These are phyloP conservation scores for Lipomyces mesembrius DNA, from an alignment of 805 yeast species.

Conservation along the genomic window DNA sequence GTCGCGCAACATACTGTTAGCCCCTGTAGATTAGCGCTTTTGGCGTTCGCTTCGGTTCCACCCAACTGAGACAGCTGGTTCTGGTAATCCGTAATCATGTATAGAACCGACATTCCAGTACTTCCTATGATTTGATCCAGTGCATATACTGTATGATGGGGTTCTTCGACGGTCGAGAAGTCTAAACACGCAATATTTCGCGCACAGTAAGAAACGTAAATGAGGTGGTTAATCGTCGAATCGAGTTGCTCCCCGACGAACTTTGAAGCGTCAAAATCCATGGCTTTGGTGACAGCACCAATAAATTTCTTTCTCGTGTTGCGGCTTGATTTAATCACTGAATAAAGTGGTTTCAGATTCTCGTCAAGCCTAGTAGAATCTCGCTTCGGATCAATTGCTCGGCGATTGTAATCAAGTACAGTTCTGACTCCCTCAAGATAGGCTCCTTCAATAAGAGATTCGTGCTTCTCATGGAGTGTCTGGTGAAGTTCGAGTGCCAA, in stretches of 20 bases:
- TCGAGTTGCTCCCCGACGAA: constrained; percentile 33
- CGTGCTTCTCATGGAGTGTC: constrained; percentile 66
- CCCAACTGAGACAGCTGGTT: background rate
- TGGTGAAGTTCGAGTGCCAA: constrained; percentile 60
- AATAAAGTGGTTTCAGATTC: constrained; percentile 51
- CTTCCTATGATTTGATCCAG: constrained; percentile 52
- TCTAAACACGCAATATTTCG: constrained; percentile 50
- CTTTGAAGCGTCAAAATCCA: constrained; percentile 43
- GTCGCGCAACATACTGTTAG: constrained; percentile 23
- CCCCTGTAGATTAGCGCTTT: constrained; percentile 1
- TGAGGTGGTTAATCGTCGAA: constrained; percentile 37
- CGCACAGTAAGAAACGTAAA: constrained; percentile 47
- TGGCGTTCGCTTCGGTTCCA: background rate
- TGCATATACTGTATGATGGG: constrained; percentile 51
- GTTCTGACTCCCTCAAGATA: constrained; percentile 64
- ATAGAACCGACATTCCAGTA: constrained; percentile 46
- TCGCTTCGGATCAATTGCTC: constrained; percentile 39
- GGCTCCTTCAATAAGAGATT: constrained; percentile 68
- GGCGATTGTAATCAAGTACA: constrained; percentile 55
- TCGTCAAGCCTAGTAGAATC: constrained; percentile 39
- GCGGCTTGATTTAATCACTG: constrained; percentile 51
- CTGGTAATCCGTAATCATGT: constrained; percentile 20
- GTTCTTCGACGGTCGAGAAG: constrained; percentile 57
- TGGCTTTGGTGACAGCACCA: constrained; percentile 44
- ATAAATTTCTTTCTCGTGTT: constrained; percentile 52